Evolutionary conservation across 129 eudicot genomes (phyloP), one percentile per base, ranked within the genome.

Genomic region (Arctium lappa): DNA sequence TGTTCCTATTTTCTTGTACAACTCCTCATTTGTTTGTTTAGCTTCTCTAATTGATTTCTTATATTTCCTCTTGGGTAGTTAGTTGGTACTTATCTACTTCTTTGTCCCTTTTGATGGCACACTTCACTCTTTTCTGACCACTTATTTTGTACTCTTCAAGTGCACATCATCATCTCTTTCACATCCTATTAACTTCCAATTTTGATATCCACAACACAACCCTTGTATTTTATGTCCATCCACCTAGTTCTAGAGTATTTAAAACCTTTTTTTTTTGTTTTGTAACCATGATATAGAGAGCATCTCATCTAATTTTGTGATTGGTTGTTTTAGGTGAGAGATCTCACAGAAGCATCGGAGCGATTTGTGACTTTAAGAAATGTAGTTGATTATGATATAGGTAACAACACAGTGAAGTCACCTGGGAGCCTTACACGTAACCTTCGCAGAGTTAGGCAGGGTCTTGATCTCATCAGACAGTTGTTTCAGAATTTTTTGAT

Each of bases 341-440:
- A 87, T 88, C 92, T 93, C 27, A 70, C 83, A 0, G 92, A 86
- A 68, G 93, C 97, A 77, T 85, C 95, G 16, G 60, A 81, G 44
- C 83, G 29, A 50, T 87, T 73, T 79, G 82, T 85, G 16, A 93
- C 92, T 32, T 50, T 93, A 81, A 91, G 87, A 8, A 82, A 69
- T 31, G 74, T 93, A 81, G 87, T 93, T 29, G 95, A 93, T 15
- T 27, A 42, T 31, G 97, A 93, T 85, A 82, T 86, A 13, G 48
- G 74, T 80, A 83, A 88, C 31, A 86, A 91, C 42, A 84, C 87
- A 5, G 97, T 93, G 29, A 93, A 77, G 79, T 75, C 88, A 77
- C 93, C 80, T 8, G 95, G 97, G 72, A 93, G 97, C 84, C 95
- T 86, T 38, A 89, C 95, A n/a, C 93, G 97, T 66, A 90, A 93